phyloP scores from a whole-genome alignment of 129 eudicot species.

The Centaurea solstitialis region DNA sequence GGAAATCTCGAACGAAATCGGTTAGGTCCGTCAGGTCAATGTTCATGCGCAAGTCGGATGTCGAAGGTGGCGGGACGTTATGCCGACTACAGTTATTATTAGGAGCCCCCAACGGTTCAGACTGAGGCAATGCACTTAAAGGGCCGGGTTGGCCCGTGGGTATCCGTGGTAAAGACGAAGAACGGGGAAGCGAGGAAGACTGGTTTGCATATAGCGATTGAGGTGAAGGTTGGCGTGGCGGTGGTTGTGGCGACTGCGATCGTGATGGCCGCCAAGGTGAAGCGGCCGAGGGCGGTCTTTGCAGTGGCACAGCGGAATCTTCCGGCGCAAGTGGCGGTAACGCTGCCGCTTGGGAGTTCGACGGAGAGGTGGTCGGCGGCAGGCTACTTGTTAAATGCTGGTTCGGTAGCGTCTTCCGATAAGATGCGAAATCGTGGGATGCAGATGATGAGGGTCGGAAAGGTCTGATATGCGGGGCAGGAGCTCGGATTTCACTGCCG shows the following conservation, averaged over 20 bases:
- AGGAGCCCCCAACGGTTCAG: conserved; percentile 6
- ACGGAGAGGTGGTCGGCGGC: conserved; percentile 1
- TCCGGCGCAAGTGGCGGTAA: conserved; percentile 9
- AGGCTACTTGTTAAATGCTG: conserved; percentile 25
- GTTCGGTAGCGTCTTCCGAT: conserved; percentile 24
- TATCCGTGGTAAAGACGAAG: background rate
- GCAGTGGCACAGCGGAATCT: conserved; percentile 5
- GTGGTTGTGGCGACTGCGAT: background rate
- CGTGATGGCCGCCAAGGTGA: background rate
- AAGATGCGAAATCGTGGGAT: conserved; percentile 22
- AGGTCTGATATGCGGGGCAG: conserved; percentile 58
- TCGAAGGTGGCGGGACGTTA: conserved; percentile 16
- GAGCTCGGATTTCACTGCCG: conserved; percentile 44
- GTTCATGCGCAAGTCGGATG: conserved; percentile 11
- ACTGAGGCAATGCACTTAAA: conserved; percentile 11
- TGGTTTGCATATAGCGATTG: background rate
- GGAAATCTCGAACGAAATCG: background rate
- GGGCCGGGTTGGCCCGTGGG: background rate
- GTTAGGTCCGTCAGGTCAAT: conserved; percentile 9
- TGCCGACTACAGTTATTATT: conserved; percentile 4
- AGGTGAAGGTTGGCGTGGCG: background rate
- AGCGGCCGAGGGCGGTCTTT: background rate
- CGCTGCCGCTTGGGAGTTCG: conserved; percentile 8
- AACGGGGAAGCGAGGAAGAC: background rate
- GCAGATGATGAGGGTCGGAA: conserved; percentile 39